Percentiles rank a stretch among this genome's conserved stretches.
These are phyloP conservation scores for Alternaria sp. DNA, from an alignment of 2,329 filamentous ascomycete genomes.

Conservation along the genomic window DNA sequence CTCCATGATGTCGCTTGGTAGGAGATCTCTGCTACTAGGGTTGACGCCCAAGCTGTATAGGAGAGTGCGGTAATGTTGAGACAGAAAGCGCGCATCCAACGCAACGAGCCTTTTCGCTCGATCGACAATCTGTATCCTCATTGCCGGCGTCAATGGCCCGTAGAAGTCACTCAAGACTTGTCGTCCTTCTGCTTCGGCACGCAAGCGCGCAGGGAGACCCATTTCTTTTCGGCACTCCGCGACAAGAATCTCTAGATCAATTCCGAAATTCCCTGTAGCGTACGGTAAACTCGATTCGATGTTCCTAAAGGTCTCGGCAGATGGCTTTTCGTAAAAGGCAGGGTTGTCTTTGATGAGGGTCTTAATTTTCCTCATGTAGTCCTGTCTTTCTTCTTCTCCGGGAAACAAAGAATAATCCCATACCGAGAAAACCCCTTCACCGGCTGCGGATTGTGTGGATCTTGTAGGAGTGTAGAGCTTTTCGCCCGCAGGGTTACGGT, in stretches of 20 bases:
- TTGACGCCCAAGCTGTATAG: conserved; percentile 24
- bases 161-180: conserved; percentile 30
- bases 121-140: conserved; percentile 19
- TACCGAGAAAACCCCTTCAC: conserved; percentile 1
- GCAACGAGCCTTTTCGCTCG: conserved; percentile 24
- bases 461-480: conserved; percentile 1
- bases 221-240: conserved; percentile 12
- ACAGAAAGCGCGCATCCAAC: conserved; percentile 17
- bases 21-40: conserved; percentile 14
- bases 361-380: conserved; percentile 24
- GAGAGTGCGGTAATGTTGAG: conserved; percentile 14
- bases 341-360: conserved; percentile 16
- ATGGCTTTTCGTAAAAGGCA: conserved; percentile 1
- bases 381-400: conserved; percentile 23
- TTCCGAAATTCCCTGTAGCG: conserved; percentile 18
- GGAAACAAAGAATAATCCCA: conserved; percentile 29
- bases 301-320: neutral
- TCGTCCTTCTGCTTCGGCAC: neutral
- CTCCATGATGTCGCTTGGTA: conserved; percentile 35
- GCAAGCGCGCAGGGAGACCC: neutral
- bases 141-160: conserved; percentile 21
- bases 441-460: neutral
- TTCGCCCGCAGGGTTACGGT: conserved; percentile 16
- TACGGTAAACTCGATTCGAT: conserved; percentile 18
- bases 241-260: conserved; percentile 17